Evolutionary conservation across 2,329 filamentous ascomycete species (phyloP), one percentile per base, ranked within the genome.

Genomic region (Ambrosiella cleistominuta): DNA sequence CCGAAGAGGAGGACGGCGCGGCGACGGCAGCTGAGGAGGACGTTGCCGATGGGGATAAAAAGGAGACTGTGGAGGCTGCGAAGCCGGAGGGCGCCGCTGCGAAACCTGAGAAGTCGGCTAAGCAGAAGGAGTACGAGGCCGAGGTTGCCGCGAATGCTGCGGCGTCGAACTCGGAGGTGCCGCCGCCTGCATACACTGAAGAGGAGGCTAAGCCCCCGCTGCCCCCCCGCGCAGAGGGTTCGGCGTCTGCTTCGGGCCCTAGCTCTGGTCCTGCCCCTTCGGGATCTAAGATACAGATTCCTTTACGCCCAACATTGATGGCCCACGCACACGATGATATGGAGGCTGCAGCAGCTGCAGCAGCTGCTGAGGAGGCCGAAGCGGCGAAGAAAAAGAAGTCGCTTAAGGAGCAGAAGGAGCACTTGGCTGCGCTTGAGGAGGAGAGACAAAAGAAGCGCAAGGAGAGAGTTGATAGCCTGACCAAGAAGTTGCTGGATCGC

Each of bases 401-500:
- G 59, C 83, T 81, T 61, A 94, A 93, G 72, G 93, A 97, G 70
- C 93, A 98, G 72, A 82, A 87, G 38, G 93, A 97, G 66, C 88
- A 95, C 67, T 77, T 98, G 38, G 83, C 83, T 3, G 90, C 88
- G 2, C 91, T 89, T 66, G 93, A 98, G 68, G 77, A 81, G 63
- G 91, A 98, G 74, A 83, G 93, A 19, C 82, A 83, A 61, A 80
- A 78, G 64, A 82, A 94, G 62, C 86, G 93, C 49, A 82, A 96
- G 67, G 89, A 98, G 70, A 87, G 93, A 61, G 87, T 98, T 35
- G 82, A 88, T 61, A 93, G 81, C 6, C 78, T 98, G 13, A 76
- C 82, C 11, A 82, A 82, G 68, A 97, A 97, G 73, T 79, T 98
- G 27, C 73, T 93, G 61, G 88, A 96, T 69, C 85, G 90, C 60